These are phyloP conservation scores for Omphalotus olearius DNA, from an alignment of 1,284 basidiomycete species.

Conservation along the genomic window DNA sequence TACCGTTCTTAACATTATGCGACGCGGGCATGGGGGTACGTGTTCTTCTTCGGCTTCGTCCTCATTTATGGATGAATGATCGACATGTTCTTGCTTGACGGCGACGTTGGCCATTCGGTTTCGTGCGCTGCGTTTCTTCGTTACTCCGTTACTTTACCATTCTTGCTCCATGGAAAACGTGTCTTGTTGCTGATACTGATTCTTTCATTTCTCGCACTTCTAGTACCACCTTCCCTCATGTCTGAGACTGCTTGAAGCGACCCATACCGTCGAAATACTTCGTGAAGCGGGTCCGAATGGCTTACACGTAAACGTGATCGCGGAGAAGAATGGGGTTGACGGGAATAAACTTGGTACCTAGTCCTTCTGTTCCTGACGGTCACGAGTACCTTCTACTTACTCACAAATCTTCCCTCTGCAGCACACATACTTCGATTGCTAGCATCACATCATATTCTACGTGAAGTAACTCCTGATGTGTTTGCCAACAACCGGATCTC, in stretches of 20 bases:
- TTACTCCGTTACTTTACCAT: background rate
- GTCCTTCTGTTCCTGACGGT: constrained; percentile 5
- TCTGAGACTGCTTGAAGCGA: constrained; percentile 62
- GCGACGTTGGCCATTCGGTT: too few relatives aligned
- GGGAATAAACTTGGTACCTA: constrained; percentile 44
- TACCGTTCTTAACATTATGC: constrained; percentile 62
- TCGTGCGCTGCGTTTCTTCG: too few relatives aligned
- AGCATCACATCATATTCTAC: constrained; percentile 66
- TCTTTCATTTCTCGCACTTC: background rate
- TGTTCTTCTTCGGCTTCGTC: constrained; percentile 15
- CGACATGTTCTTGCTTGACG: too few relatives aligned
- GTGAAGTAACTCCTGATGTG: constrained; percentile 59
- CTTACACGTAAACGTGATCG: constrained; percentile 54
- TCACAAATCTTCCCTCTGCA: constrained; percentile 19
- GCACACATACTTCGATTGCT: constrained; percentile 66
- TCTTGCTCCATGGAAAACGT: background rate
- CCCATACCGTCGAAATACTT: constrained; percentile 63
- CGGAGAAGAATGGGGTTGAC: constrained; percentile 41
- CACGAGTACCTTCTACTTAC: background rate
- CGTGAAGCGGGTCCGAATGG: constrained; percentile 54
- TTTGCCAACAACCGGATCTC: constrained; percentile 67
- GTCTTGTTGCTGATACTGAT: background rate
- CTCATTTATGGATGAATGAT: background rate
- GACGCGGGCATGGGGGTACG: constrained; percentile 64
- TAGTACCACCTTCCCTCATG: constrained; percentile 73